Evolutionary conservation across 257 asterid species (phyloP).

Genomic region (Coffea eugenioides): DNA sequence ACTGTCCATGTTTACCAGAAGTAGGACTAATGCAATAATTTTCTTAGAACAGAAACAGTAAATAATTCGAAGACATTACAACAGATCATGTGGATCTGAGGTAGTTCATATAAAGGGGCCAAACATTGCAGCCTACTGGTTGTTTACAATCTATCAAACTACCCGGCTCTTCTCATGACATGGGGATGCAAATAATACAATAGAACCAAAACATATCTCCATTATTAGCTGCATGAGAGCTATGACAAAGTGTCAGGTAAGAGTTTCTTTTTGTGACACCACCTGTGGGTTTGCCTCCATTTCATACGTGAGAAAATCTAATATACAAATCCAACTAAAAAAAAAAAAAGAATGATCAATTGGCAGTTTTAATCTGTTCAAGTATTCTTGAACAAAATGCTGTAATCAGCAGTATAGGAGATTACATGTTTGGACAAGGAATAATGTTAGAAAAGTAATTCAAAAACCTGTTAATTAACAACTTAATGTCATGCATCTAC

Average conservation of each 20-base stretch:
- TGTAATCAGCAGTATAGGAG: background rate
- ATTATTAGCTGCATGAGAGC: conserved; percentile 3
- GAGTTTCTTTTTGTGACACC: conserved; percentile 3
- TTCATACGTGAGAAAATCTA: background rate
- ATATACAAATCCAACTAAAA: too few relatives aligned
- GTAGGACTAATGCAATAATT: background rate
- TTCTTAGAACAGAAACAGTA: background rate
- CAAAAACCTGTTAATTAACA: background rate
- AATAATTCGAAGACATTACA: background rate
- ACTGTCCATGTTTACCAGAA: background rate
- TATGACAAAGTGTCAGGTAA: background rate
- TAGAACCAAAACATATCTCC: too few relatives aligned
- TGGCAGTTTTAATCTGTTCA: too few relatives aligned
- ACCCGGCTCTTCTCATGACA: background rate
- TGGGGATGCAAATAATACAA: background rate
- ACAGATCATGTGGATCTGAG: background rate
- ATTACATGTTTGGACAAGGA: conserved; percentile 10
- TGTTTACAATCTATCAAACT: background rate
- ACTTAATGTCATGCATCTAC: background rate
- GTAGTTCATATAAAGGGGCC: background rate
- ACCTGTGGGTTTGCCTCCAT: background rate
- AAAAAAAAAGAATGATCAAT: too few relatives aligned
- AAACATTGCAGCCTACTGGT: background rate
- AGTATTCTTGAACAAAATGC: background rate
- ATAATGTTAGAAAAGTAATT: background rate